Evolutionary conservation across 257 asterid genomes (phyloP).

Genomic region (Plectranthus barbatus): DNA sequence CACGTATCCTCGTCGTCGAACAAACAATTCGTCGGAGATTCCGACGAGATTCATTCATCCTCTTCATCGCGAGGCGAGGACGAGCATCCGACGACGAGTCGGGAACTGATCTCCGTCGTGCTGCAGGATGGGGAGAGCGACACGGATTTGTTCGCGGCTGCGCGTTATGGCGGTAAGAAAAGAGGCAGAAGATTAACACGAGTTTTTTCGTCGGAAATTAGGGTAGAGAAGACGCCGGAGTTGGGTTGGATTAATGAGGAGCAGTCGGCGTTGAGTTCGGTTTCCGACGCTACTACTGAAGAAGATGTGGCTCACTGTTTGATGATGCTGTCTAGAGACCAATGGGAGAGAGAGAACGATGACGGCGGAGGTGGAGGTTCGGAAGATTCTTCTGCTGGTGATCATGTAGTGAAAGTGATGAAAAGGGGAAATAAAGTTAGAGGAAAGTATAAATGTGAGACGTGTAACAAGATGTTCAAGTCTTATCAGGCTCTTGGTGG

Average conservation of each 20-base stretch:
- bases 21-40: neutral
- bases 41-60: slow-evolving; percentile 11
- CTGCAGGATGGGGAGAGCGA: slow-evolving; percentile 45
- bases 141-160: slow-evolving; percentile 26
- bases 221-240: neutral
- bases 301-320: slow-evolving; percentile 63
- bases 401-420: slow-evolving; percentile 1
- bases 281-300: slow-evolving; percentile 45
- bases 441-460: slow-evolving; percentile 59
- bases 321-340: slow-evolving; percentile 74
- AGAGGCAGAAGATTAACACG: slow-evolving; percentile 27
- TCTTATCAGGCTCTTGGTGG: slow-evolving; percentile 89
- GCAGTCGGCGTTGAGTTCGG: slow-evolving; percentile 33
- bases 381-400: slow-evolving; percentile 18
- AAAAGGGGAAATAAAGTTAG: neutral
- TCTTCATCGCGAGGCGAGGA: slow-evolving; percentile 16
- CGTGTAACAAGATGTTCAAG: slow-evolving; percentile 49
- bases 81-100: neutral
- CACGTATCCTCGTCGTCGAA: neutral
- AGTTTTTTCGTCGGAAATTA: neutral
- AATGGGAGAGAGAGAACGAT: slow-evolving; percentile 23
- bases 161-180: slow-evolving; percentile 24
- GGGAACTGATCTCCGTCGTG: slow-evolving; percentile 7
- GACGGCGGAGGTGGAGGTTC: neutral
- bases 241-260: neutral